phyloP scores from a whole-genome alignment of 768 basidiomycete genomes.

The Lactarius psammicola region DNA sequence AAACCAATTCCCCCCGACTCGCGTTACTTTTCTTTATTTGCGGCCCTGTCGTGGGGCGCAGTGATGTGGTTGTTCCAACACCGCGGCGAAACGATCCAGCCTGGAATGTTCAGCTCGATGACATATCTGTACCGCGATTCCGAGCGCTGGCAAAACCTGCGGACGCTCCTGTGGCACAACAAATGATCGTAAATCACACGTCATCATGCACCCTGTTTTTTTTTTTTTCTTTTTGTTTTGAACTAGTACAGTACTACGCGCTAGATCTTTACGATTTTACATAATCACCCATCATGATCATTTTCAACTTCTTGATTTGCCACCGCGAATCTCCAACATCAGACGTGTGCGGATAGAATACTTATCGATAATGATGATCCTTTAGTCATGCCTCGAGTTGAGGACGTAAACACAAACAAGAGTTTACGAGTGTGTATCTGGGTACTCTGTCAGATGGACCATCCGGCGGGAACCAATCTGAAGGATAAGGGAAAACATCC shows the following conservation, averaged over 20 bases:
- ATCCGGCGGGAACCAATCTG: slow-evolving; percentile 16
- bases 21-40: slow-evolving; percentile 80
- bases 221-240: neutral
- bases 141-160: slow-evolving; percentile 77
- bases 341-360: slow-evolving; percentile 16
- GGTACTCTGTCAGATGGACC: slow-evolving; percentile 18
- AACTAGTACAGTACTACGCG: neutral
- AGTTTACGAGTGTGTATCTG: slow-evolving; percentile 20
- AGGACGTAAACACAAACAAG: slow-evolving; percentile 17
- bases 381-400: slow-evolving; percentile 12
- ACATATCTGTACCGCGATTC: slow-evolving; percentile 93
- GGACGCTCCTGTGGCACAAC: slow-evolving; percentile 91
- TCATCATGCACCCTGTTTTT: neutral
- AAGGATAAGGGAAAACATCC: slow-evolving; percentile 11
- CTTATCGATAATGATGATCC: slow-evolving; percentile 29
- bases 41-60: slow-evolving; percentile 88
- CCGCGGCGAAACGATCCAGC: slow-evolving; percentile 86
- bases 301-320: neutral
- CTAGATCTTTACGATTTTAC: slow-evolving; percentile 17
- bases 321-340: neutral
- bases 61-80: slow-evolving; percentile 97
- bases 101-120: slow-evolving; percentile 97
- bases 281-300: slow-evolving; percentile 6
- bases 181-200: slow-evolving; percentile 42
- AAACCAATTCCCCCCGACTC: slow-evolving; percentile 83